Evolutionary conservation across 139 green algal genomes (phyloP).

Genomic region (Ostreobium quekettii): DNA sequence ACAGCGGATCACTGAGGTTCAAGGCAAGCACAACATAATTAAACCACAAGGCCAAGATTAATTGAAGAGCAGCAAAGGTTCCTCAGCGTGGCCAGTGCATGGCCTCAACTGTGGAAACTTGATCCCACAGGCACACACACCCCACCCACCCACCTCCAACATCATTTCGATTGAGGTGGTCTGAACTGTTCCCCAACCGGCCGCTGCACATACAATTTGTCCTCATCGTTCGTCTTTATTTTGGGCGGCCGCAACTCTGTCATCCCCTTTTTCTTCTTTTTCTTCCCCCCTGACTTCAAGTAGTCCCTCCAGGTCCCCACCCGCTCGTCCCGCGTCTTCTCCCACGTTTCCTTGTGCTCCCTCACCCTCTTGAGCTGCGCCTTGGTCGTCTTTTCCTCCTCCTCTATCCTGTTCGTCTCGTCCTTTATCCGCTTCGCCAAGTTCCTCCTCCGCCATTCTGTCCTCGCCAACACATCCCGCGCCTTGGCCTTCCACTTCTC

Average conservation of each 20-base stretch:
- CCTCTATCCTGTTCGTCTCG: constrained; percentile 56
- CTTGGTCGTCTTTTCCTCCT: constrained; percentile 45
- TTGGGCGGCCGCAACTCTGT: constrained; percentile 52
- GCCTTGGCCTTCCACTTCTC: constrained; percentile 71
- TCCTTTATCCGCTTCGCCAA: constrained; percentile 69
- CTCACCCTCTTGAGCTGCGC: constrained; percentile 45
- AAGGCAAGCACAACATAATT: too few relatives aligned
- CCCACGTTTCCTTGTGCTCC: constrained; percentile 74
- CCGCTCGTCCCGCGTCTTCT: constrained; percentile 62
- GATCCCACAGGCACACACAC: too few relatives aligned
- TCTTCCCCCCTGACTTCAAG: constrained; percentile 23
- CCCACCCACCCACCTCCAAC: too few relatives aligned
- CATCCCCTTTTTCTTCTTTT: constrained; percentile 30
- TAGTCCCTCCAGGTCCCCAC: constrained; percentile 69
- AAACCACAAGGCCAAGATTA: too few relatives aligned
- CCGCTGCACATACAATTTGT: constrained; percentile 74
- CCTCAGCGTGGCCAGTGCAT: too few relatives aligned
- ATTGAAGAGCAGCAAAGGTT: too few relatives aligned
- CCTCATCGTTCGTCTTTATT: constrained; percentile 55
- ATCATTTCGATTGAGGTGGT: constrained; percentile 24
- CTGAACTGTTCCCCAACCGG: constrained; percentile 57
- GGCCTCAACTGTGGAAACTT: too few relatives aligned
- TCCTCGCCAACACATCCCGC: constrained; percentile 65
- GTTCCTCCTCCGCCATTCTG: constrained; percentile 68
- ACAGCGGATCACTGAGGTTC: too few relatives aligned